Evolutionary conservation across 345 rosid species (phyloP), one percentile per base, ranked within the genome.

Genomic region (Bruguiera parviflora): DNA sequence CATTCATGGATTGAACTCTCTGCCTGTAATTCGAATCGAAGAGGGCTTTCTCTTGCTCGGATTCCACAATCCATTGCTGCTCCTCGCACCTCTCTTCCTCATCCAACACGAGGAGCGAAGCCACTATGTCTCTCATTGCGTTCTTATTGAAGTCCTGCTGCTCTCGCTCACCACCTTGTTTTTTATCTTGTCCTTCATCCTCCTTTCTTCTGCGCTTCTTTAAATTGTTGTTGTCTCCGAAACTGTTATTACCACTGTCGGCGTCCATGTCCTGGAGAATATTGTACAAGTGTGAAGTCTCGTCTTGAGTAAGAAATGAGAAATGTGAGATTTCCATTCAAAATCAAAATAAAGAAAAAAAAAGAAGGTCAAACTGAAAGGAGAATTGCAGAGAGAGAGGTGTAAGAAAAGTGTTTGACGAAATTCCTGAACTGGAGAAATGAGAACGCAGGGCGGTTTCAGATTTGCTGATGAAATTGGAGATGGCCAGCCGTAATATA

Each of bases 221-320:
- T n/a, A 69, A 68, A 51, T 67, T 73, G 53, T 59, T 65, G 75
- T 65, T 75, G 53, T 73, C 83, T 28, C 32, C 70, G 55, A 67
- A 67, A 56, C 59, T 56, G 25, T 53, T 8, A 24, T 2, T 21
- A 58, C 68, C 63, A 33, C 0, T 8, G 33, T 10, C 43, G 43
- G 46, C 60, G 35, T 65, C 82, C 86, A 75, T 71, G 21, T 78
- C 82, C 37, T 65, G 64, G 70, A 77, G 74, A 37, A 71, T 73
- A 69, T 70, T 60, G 43, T 37, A 75, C 60, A 84, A 66, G 60
- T 56, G 79, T 68, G 82, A 75, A 60, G 67, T 65, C 69, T 81
- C 86, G 70, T 85, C 89, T 70, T 69, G 88, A 75, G 77, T 81
- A 65, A 80, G 83, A 75, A 88, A 85, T 75, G 91, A 83, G 88